Conservation (phyloP, 164 flowering plant genomes). For the Vitis vinifera region ASM3070453v1 NC_081811.1:16846501-16847000, state of each 20-base stretch:
- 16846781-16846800: constrained; percentile 96
- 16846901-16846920: neutral
- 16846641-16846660: constrained; percentile 14
- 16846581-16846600: neutral
- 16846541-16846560: constrained; percentile 96
- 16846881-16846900: neutral
- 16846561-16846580: constrained; percentile 36
- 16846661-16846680: constrained; percentile 62
- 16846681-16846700: constrained; percentile 99
- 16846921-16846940: neutral
- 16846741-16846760: constrained; percentile 95
- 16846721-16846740: constrained; percentile 98
- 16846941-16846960: neutral
- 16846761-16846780: constrained; percentile 95
- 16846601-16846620: neutral
- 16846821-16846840: constrained; percentile 1
- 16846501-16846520: constrained; percentile 97
- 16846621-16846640: neutral
- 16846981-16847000: constrained; percentile 98
- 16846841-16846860: neutral
- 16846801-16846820: constrained; percentile 90
- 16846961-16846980: constrained; percentile 78
- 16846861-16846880: neutral
- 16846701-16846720: constrained; percentile 96
- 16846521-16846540: constrained; percentile 98